These are phyloP conservation scores for Salicornia ramosissima DNA, from an alignment of 148 eudicot species.

Conservation along the genomic window DNA sequence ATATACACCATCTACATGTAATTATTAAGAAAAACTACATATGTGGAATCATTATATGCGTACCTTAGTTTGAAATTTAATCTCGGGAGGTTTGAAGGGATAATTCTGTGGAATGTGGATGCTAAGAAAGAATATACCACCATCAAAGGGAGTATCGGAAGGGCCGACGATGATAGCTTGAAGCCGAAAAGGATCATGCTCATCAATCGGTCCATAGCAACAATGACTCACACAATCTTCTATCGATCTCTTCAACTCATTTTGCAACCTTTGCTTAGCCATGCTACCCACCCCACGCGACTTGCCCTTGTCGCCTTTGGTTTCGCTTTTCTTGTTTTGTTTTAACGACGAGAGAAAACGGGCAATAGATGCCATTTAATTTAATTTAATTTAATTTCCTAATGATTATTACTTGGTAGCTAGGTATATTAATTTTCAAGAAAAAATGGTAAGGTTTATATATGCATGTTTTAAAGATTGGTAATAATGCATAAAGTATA, in stretches of 20 bases:
- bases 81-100: slow-evolving; percentile 22
- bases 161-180: slow-evolving; percentile 24
- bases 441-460: too few species aligned
- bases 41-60: too few species aligned
- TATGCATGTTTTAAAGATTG: too few species aligned
- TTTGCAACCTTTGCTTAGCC: slow-evolving; percentile 4
- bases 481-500: too few species aligned
- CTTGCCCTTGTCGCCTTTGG: background rate
- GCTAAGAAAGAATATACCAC: slow-evolving; percentile 18
- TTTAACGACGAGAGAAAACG: background rate
- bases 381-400: too few species aligned
- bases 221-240: background rate
- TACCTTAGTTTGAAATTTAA: slow-evolving; percentile 25
- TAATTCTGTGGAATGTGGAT: slow-evolving; percentile 15
- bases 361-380: slow-evolving; percentile 15
- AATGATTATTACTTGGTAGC: background rate
- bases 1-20: too few species aligned
- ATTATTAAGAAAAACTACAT: too few species aligned
- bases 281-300: too few species aligned
- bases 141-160: slow-evolving; percentile 22
- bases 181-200: background rate
- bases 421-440: too few species aligned
- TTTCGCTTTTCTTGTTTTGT: background rate
- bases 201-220: slow-evolving; percentile 17
- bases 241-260: background rate